These are phyloP conservation scores for Macrolepiota fuliginosa DNA, from an alignment of 768 basidiomycete species.

Conservation along the genomic window DNA sequence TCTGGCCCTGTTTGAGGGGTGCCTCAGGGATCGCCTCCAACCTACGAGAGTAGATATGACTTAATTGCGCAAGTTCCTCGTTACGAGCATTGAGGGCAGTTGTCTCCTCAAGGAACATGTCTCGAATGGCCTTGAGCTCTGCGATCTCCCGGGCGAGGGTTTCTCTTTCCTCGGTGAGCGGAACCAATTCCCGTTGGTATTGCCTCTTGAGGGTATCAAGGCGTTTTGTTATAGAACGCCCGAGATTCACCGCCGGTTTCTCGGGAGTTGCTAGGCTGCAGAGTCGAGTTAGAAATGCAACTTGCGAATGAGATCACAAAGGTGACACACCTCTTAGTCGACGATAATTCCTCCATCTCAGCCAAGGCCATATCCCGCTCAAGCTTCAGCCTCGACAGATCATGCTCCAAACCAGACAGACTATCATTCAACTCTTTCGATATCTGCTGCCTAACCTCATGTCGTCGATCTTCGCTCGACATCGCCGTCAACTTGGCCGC, in stretches of 20 bases:
- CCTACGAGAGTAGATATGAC: slow-evolving; percentile 76
- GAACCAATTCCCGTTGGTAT: slow-evolving; percentile 84
- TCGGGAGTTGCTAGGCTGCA: slow-evolving; percentile 30
- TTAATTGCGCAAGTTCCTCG: slow-evolving; percentile 88
- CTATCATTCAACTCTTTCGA: slow-evolving; percentile 77
- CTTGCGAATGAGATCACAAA: slow-evolving; percentile 4
- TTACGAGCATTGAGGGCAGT: slow-evolving; percentile 88
- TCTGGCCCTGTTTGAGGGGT: slow-evolving; percentile 25
- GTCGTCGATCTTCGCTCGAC: slow-evolving; percentile 72
- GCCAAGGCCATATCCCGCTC: slow-evolving; percentile 92
- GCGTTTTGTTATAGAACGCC: slow-evolving; percentile 77
- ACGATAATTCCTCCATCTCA: slow-evolving; percentile 88
- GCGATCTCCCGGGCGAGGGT: slow-evolving; percentile 74
- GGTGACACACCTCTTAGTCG: slow-evolving; percentile 61
- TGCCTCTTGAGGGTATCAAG: slow-evolving; percentile 85
- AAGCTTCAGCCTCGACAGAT: slow-evolving; percentile 82
- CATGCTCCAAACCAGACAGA: slow-evolving; percentile 76
- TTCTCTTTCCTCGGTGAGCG: slow-evolving; percentile 81
- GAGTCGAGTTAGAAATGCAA: slow-evolving; percentile 2
- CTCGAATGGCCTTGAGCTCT: slow-evolving; percentile 84
- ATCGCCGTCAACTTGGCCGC: slow-evolving; percentile 84
- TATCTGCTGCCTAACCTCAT: slow-evolving; percentile 76
- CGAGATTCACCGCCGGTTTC: slow-evolving; percentile 43
- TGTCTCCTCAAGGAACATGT: slow-evolving; percentile 88
- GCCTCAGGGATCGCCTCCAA: slow-evolving; percentile 55